Evolutionary conservation across 169 alveolate genomes (phyloP), one percentile per base, ranked within the genome.

Genomic region (Plasmodium blacklocki): DNA sequence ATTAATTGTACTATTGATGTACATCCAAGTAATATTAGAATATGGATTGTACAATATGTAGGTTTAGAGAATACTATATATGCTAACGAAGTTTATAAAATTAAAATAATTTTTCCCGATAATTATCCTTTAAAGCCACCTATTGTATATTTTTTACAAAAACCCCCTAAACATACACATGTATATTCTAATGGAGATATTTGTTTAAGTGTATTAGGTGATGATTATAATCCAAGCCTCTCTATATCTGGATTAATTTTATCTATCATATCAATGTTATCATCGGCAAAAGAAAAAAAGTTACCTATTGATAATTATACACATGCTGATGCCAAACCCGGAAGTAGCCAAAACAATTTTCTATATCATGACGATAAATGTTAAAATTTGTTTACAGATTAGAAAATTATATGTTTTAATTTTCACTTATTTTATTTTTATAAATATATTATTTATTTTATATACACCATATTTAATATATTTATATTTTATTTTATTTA

Each of bases 81-180:
- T 62, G 96, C 88, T 45, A 94, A 94, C 50, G 97, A 95, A 78
- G 89, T 59, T 18, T 95, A 94, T 72, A 92, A 92, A 62, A 74
- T 95, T 50, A 95, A 95, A 92, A 80, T 95, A 6, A 83, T 94
- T 32, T 93, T 95, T 86, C 96, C 98, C 5, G 83, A 85, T 76
- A 96, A 94, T 71, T 95, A 95, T 70, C 98, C 98, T 18, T 66
- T 95, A 74, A 95, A 93, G 80, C 97, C 98, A 21, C 98, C 98
- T 29, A 88, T 73, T 60, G 88, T 95, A 14, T 95, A 93, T 92
- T 95, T 95, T 88, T 74, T 95, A 14, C 94, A 49, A 52, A 86
- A 94, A 90, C 97, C 97, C 49, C 97, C 97, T 19, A 93, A 88
- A 12, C 97, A 95, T 67, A 89, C 96, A 4, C 97, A 95, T 88